Conservation (phyloP, 345 rosid genomes). For the Pistacia atlantica region DNA sequence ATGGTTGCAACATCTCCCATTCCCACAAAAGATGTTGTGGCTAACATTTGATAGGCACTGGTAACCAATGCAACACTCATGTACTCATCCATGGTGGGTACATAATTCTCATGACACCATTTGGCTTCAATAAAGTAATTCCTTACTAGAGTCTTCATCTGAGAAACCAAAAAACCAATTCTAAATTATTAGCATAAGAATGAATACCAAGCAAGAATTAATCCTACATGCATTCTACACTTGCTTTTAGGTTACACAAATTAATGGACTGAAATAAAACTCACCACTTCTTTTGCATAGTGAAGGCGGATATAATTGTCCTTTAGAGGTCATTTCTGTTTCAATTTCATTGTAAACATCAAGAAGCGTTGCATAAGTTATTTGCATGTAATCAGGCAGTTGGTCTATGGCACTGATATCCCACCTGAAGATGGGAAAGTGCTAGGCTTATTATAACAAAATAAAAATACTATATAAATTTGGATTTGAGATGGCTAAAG, state of each 20-base stretch:
- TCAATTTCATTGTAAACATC: slow-evolving; percentile 36
- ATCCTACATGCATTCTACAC: no score
- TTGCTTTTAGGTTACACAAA: no score
- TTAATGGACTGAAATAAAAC: background rate
- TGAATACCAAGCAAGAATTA: no score
- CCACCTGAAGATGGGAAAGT: slow-evolving; percentile 27
- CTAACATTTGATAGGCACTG: slow-evolving; percentile 13
- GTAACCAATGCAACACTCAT: slow-evolving; percentile 20
- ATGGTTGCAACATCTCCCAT: slow-evolving; percentile 6
- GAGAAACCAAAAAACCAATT: background rate
- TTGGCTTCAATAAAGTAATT: slow-evolving; percentile 28
- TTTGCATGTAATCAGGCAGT: slow-evolving; percentile 37
- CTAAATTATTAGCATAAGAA: no score
- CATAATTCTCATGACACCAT: slow-evolving; percentile 22
- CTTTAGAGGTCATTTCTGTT: slow-evolving; percentile 16
- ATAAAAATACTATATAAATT: no score
- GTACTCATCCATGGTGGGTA: slow-evolving; percentile 36
- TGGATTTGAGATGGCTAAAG: no score
- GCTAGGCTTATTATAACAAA: no score
- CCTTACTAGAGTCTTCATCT: slow-evolving; percentile 29
- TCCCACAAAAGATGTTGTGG: slow-evolving; percentile 1
- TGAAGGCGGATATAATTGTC: slow-evolving; percentile 20
- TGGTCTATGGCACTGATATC: slow-evolving; percentile 14
- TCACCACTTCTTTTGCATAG: slow-evolving; percentile 34
- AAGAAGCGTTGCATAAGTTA: slow-evolving; percentile 29